Evolutionary conservation across 805 yeast genomes (phyloP), one percentile per base, ranked within the genome.

Genomic region (Hanseniaspora nectarophila): DNA sequence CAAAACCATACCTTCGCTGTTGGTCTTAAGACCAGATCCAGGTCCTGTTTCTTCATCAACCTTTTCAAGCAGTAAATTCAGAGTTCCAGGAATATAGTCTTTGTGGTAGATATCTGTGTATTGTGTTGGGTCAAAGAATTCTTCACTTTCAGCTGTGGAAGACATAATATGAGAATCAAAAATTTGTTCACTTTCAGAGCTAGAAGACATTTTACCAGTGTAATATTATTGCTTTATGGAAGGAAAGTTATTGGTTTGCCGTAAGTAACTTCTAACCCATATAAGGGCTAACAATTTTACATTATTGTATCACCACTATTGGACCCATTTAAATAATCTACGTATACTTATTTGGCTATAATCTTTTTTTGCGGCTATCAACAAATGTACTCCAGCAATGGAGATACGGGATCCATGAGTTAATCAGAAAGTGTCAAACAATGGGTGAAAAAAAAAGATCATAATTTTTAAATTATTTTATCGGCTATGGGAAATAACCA

Each of bases 51-150:
- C 54, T 23, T 28, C 46, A 35, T 52, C 54, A 0, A 40, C 16
- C 2, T 26, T 34, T 2, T 74, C 70, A 2, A 76, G 61, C 51
- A 72, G 69, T 39, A 77, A 70, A 59, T 75, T 76, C 56, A 73
- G 64, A 0, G 82, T 77, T 5, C 82, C 82, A 1, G 82, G 82
- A 42, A n/a, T 59, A 59, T 47, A 61, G 55, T 45, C 57, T 54
- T 51, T 61, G 56, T 21, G 54, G n/a, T 40, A 39, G 1, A 46
- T 46, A 16, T 52, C 51, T 9, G 54, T 52, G 20, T 33, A 52
- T 29, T 52, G 54, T 3, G 21, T 31, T 26, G 46, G 53, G 26
- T 49, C 53, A 4, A 42, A 6, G 26, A 21, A 42, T 18, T 49
- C 46, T 20, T 42, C 35, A 7, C 29, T 44, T n/a, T 33, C 28